Conservation (phyloP, 1,139 yeast species). For the Geotrichum histeridarum region DNA sequence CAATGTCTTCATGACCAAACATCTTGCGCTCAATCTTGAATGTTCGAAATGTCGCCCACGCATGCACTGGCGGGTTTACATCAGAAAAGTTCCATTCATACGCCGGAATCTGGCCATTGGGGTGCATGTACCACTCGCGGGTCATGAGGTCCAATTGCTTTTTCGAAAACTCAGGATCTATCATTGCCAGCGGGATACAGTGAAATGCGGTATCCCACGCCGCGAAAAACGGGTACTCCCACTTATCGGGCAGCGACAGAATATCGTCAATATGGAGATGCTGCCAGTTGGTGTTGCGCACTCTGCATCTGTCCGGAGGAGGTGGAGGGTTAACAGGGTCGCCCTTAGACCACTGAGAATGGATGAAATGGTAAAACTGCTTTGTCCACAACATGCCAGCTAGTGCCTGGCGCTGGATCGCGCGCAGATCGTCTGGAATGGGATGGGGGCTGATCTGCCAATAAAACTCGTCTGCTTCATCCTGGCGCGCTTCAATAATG, state of each 20-base stretch:
- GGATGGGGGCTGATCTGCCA: slow-evolving; percentile 88
- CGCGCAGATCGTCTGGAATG: slow-evolving; percentile 72
- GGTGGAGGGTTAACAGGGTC: slow-evolving; percentile 78
- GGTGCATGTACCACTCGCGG: slow-evolving; percentile 98
- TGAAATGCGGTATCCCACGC: slow-evolving; percentile 99
- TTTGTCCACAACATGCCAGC: slow-evolving; percentile 94
- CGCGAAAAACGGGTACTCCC: slow-evolving; percentile 96
- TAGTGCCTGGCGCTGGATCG: slow-evolving; percentile 88
- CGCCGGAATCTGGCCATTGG: slow-evolving; percentile 97
- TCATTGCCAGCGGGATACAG: slow-evolving; percentile 89
- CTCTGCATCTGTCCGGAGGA: slow-evolving; percentile 72
- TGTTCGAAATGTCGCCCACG: slow-evolving; percentile 92
- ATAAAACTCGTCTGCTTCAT: slow-evolving; percentile 91
- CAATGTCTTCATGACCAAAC: slow-evolving; percentile 77
- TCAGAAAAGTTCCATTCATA: slow-evolving; percentile 96
- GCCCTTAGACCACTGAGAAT: slow-evolving; percentile 83
- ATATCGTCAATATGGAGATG: slow-evolving; percentile 87
- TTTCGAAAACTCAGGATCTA: slow-evolving; percentile 92
- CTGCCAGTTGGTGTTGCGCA: slow-evolving; percentile 84
- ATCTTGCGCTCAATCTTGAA: slow-evolving; percentile 84
- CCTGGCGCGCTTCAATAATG: slow-evolving; percentile 65
- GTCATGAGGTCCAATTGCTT: slow-evolving; percentile 81
- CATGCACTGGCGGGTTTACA: slow-evolving; percentile 96
- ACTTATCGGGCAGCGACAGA: slow-evolving; percentile 87
- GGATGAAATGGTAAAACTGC: slow-evolving; percentile 85